Evolutionary conservation across 2,329 filamentous ascomycete genomes (phyloP).

Genomic region (Esteya vermicola): DNA sequence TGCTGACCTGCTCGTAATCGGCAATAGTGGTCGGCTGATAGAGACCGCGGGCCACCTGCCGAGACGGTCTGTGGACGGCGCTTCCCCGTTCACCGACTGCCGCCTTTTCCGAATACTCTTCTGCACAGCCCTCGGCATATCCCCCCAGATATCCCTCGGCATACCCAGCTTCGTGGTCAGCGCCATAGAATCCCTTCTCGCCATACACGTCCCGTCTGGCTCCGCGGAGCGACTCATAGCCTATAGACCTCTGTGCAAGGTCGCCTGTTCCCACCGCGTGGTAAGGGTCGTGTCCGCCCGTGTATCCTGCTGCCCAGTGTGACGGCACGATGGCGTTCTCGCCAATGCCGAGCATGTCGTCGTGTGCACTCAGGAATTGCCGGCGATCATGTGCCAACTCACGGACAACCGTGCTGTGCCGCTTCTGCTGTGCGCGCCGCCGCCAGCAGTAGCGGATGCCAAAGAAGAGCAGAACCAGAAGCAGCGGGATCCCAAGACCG

Average conservation of each 20-base stretch:
- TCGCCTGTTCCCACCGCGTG: background rate
- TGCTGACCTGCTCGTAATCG: constrained; percentile 13
- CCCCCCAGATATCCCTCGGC: too few relatives aligned
- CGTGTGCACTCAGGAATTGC: constrained; percentile 27
- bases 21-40: constrained; percentile 19
- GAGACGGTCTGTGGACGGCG: constrained; percentile 14
- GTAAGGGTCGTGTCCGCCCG: background rate
- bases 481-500: constrained; percentile 38
- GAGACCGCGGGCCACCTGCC: constrained; percentile 19
- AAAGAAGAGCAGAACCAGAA: constrained; percentile 25
- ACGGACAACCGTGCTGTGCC: constrained; percentile 30
- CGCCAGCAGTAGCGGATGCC: constrained; percentile 35
- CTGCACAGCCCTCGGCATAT: too few relatives aligned
- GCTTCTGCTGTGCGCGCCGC: constrained; percentile 19
- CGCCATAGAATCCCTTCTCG: background rate
- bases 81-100: background rate
- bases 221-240: constrained; percentile 34
- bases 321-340: constrained; percentile 5
- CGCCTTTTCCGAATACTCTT: background rate
- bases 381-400: constrained; percentile 34
- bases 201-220: background rate
- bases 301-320: background rate
- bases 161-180: background rate
- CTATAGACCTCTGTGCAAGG: constrained; percentile 21
- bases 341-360: constrained; percentile 32